Base-by-base conservation (phyloP, 345 rosid species). In the Melastoma malabathricum region DNA sequence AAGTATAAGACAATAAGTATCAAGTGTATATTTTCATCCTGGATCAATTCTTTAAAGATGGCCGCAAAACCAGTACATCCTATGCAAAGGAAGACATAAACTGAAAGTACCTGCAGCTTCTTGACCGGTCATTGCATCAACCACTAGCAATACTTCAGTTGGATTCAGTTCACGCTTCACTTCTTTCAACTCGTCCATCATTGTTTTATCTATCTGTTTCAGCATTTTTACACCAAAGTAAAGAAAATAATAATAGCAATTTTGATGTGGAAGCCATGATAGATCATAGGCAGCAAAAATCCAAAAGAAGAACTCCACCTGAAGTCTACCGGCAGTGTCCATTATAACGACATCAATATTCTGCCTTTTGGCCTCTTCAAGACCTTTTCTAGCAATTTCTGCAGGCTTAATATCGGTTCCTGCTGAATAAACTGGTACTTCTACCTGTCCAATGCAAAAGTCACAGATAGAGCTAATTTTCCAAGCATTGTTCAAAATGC, bases 121-220 rank as follows among this genome's bases (percentile, higher is more conserved):
- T 77, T 92, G 98, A 54, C 96, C 98, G 44, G 98, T 87, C 95
- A 92, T 92, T 58, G 96, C 96, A 81, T 92, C 98, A 55, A 87
- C 98, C 50, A 92, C 95, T 51, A 92, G 93, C 72, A 92, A 73
- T 15, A 87, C 88, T 73, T 92, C 98, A 13, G 90, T 82, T 47
- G 96, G 95, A 70, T 82, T 92, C 51, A 87, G 52, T 41, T 70
- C 75, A 51, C 68, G 76, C 76, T 87, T 92, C 72, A 92, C 89
- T n/a, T 87, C 88, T 72, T 92, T 92, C 68, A 87, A 72, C 72
- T 92, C 98, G 46, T 87, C 93, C 98, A 92, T 92, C 98, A 87
- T 92, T 45, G 68, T 80, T 77, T 78, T 92, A 57, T 92, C 98
- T 66, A 92, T 87, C 98, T 86, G 72, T 59, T 52, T 38, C 41